These are phyloP conservation scores for Blastobotrys indianensis DNA, from an alignment of 1,139 yeast genomes.

Conservation along the genomic window DNA sequence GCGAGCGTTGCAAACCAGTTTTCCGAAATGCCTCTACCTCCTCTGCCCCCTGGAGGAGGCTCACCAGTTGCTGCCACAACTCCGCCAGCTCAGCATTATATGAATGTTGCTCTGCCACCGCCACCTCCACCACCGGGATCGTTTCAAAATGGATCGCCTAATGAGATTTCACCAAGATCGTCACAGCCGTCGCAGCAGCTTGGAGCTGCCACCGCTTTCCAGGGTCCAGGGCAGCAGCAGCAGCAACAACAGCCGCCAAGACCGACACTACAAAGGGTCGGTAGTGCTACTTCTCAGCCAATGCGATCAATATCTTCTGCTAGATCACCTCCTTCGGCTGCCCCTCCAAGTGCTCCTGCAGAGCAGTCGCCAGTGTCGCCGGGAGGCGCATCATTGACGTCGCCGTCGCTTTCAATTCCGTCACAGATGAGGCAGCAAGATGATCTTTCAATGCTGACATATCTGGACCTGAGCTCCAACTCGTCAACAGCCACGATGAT, in stretches of 20 bases:
- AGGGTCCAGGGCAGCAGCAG: too few species aligned
- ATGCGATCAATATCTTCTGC: too few species aligned
- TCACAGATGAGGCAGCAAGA: conserved; percentile 3
- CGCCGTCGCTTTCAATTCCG: background rate
- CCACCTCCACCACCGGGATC: too few species aligned
- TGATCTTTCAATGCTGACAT: conserved; percentile 18
- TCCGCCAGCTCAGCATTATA: conserved; percentile 1
- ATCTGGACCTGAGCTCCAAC: conserved; percentile 24
- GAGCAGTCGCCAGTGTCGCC: too few species aligned
- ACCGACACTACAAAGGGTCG: too few species aligned
- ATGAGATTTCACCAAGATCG: conserved; percentile 1
- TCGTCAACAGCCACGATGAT: conserved; percentile 19
- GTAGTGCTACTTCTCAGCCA: too few species aligned
- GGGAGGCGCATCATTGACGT: too few species aligned
- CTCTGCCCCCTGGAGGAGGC: conserved; percentile 9
- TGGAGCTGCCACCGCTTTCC: too few species aligned
- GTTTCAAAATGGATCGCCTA: background rate
- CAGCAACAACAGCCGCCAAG: background rate
- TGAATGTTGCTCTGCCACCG: conserved; percentile 2
- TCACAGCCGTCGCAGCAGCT: background rate
- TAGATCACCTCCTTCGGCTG: too few species aligned
- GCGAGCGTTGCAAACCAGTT: conserved; percentile 5
- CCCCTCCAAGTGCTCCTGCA: background rate
- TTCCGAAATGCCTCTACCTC: conserved; percentile 14
- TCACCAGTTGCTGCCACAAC: background rate